phyloP scores from a whole-genome alignment of 345 rosid species.

The Barbarea vulgaris region DNA sequence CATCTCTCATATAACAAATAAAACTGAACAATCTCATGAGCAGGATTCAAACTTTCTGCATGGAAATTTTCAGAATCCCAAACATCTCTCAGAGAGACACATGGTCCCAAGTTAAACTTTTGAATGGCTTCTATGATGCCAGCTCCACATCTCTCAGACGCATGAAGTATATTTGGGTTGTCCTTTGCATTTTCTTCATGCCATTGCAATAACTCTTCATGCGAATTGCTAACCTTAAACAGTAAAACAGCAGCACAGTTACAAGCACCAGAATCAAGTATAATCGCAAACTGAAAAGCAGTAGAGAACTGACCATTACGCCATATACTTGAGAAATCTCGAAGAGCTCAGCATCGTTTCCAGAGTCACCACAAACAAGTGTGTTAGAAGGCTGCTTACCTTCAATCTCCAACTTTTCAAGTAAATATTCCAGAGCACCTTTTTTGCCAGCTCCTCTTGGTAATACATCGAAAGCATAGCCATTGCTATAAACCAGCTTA shows the following conservation, averaged over 20 bases:
- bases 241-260: slow-evolving; percentile 2
- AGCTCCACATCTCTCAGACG: slow-evolving; percentile 75
- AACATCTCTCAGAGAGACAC: slow-evolving; percentile 67
- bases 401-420: slow-evolving; percentile 51
- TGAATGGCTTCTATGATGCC: slow-evolving; percentile 88
- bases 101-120: slow-evolving; percentile 65
- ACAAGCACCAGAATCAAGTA: slow-evolving; percentile 12
- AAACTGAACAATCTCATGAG: slow-evolving; percentile 62
- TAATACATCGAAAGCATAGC: slow-evolving; percentile 73
- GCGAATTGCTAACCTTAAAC: slow-evolving; percentile 78
- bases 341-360: slow-evolving; percentile 89
- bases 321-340: slow-evolving; percentile 67
- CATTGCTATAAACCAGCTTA: slow-evolving; percentile 78
- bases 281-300: not conserved
- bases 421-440: slow-evolving; percentile 76
- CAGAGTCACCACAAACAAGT: slow-evolving; percentile 95
- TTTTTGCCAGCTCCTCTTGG: slow-evolving; percentile 92
- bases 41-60: slow-evolving; percentile 42
- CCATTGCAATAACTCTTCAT: slow-evolving; percentile 84
- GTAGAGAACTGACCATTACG: slow-evolving; percentile 67
- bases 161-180: slow-evolving; percentile 62
- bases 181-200: slow-evolving; percentile 59
- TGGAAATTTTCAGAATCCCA: slow-evolving; percentile 42
- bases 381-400: slow-evolving; percentile 57
- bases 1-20: slow-evolving; percentile 77